Conservation (phyloP, 495 filamentous ascomycete genomes). For the Penicillium malachiteum region DNA sequence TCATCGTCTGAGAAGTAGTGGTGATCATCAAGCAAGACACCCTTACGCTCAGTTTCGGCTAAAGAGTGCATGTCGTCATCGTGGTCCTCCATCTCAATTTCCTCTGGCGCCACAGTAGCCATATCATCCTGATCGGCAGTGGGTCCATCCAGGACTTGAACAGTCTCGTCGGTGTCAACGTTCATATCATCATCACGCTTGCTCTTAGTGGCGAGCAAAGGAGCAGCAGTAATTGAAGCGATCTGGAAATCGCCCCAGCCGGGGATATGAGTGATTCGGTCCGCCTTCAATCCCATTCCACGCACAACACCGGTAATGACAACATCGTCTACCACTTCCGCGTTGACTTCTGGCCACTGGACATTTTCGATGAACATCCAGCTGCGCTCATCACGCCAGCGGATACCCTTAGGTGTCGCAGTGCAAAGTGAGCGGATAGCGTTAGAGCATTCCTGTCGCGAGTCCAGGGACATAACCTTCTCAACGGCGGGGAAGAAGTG, state of each 20-base stretch:
- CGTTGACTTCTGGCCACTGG: constrained; percentile 57
- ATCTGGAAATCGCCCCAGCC: constrained; percentile 97
- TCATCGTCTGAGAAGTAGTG: constrained; percentile 97
- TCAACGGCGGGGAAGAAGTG: constrained; percentile 90
- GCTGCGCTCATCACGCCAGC: constrained; percentile 89
- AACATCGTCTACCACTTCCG: constrained; percentile 51
- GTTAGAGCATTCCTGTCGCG: constrained; percentile 83
- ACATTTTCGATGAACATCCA: constrained; percentile 92
- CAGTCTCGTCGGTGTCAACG: constrained; percentile 55
- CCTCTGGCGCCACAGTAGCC: constrained; percentile 80
- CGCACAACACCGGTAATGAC: constrained; percentile 84
- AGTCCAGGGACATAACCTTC: constrained; percentile 83
- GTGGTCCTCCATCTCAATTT: constrained; percentile 70
- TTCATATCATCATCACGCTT: constrained; percentile 68
- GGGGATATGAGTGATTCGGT: constrained; percentile 85
- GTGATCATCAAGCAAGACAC: constrained; percentile 92
- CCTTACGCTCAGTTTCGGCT: constrained; percentile 61
- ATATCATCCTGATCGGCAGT: constrained; percentile 78
- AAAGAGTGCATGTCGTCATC: constrained; percentile 55
- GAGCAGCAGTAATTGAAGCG: constrained; percentile 76
- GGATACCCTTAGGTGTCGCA: constrained; percentile 83
- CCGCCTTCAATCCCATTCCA: constrained; percentile 82
- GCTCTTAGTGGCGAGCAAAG: constrained; percentile 51
- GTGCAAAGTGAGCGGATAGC: constrained; percentile 87
- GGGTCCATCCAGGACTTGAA: constrained; percentile 63